Evolutionary conservation across 345 rosid species (phyloP), one percentile per base, ranked within the genome.

Genomic region (Hibiscus tridactylites): DNA sequence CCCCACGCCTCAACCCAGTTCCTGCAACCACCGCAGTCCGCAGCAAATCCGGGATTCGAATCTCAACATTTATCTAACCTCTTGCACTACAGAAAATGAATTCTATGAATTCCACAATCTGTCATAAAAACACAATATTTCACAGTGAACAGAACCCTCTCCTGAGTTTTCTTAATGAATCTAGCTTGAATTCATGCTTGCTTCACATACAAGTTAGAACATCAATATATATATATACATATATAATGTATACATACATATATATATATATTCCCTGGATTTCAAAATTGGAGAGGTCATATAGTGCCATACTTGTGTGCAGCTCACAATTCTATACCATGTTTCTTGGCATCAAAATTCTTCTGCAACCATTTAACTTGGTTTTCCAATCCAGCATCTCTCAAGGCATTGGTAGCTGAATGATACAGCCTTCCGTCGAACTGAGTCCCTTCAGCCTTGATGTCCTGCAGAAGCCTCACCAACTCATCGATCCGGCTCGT

Each of bases 361-460:
- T 82, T 85, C 50, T 78, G 91, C 78, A 93, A 70, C 97, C 93
- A 93, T 70, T 80, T 76, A 11, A 82, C 81, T 72, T 89, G 95
- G 24, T 74, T 74, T 59, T 80, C 78, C 57, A 90, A 76, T 46
- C 98, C 97, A 5, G 96, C 87, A 77, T 93, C 98, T 56, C 86
- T 87, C 67, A 90, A 74, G 37, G 97, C 93, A 82, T 88, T 88
- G 73, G 81, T 71, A 77, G 92, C 88, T 5, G 97, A 86, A 17
- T 71, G 31, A 58, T 89, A 85, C 16, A 93, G 93, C 85, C 97
- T 76, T 15, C 73, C 82, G 77, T 93, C 97, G 2, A 91, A 75
- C 62, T 46, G 64, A 1, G 88, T 87, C 35, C 92, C 87, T 73
- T 87, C 89, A 6, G 73, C 69, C 72, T 79, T 88, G 85, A 91